Conservation (phyloP, 169 alveolate species). For the Prorocentrum cordatum region DNA sequence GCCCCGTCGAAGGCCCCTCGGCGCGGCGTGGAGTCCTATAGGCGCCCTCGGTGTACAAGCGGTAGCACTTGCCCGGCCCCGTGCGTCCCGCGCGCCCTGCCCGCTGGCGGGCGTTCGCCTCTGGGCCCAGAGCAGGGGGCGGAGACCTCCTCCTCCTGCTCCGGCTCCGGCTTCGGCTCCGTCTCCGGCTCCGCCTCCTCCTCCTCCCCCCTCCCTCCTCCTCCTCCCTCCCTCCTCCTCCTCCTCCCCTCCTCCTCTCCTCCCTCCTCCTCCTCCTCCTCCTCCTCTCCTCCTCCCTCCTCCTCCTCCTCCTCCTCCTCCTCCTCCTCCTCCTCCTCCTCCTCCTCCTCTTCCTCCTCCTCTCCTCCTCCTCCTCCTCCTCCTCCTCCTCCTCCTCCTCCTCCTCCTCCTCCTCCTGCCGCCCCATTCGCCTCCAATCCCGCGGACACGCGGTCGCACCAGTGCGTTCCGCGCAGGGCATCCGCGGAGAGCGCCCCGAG, state of each 20-base stretch:
- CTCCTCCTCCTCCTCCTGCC: neutral
- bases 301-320: neutral
- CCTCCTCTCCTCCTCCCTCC: neutral
- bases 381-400: neutral
- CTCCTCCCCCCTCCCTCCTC: neutral
- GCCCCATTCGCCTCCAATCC: neutral
- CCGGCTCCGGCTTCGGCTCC: neutral
- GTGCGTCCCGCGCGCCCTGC: constrained; percentile 99
- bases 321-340: neutral
- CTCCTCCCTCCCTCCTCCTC: neutral
- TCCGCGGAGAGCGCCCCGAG: too few relatives aligned
- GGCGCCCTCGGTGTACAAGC: too few relatives aligned
- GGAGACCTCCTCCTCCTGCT: neutral
- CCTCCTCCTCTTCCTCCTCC: neutral
- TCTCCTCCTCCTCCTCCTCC: neutral
- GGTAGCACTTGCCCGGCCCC: constrained; percentile 99
- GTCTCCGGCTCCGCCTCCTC: neutral
- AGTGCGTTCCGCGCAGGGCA: too few relatives aligned
- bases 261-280: neutral
- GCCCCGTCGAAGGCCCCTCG: too few relatives aligned
- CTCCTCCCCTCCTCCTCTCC: neutral
- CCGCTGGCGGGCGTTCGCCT: constrained; percentile 97
- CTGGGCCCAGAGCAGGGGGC: constrained; percentile 77
- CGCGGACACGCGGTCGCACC: neutral
- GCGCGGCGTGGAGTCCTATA: too few relatives aligned